These are phyloP conservation scores for Oehlia diaphana DNA, from an alignment of 192 early-diverging fungal genomes.

Conservation along the genomic window DNA sequence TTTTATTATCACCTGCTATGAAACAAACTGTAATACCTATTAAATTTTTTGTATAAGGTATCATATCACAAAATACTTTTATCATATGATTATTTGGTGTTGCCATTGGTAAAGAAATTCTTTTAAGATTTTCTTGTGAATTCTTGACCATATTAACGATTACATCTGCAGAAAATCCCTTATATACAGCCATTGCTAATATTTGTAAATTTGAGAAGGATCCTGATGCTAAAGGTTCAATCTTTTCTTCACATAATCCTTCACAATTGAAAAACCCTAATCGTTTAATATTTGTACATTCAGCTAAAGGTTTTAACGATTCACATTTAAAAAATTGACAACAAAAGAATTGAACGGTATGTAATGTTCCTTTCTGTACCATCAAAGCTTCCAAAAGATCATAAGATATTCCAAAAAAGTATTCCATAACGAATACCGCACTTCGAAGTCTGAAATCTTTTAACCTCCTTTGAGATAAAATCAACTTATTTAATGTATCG, in stretches of 20 bases:
- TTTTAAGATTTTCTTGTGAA: neutral
- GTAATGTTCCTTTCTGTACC: neutral
- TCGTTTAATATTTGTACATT: neutral
- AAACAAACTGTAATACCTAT: constrained; percentile 7
- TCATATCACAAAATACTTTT: neutral
- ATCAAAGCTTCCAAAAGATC: neutral
- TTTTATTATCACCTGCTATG: neutral
- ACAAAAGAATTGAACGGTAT: constrained; percentile 5
- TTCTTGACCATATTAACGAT: neutral
- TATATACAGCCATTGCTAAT: neutral
- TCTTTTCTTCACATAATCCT: neutral
- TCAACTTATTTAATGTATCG: neutral
- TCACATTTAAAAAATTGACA: neutral
- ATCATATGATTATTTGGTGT: neutral
- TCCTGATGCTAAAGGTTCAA: neutral
- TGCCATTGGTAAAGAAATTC: neutral
- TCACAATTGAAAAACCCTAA: constrained; percentile 13
- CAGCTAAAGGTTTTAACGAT: neutral
- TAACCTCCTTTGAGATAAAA: neutral
- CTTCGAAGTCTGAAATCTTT: neutral
- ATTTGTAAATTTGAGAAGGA: neutral
- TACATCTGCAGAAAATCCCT: neutral
- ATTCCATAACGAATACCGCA: neutral
- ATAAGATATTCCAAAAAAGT: neutral
- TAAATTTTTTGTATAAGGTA: neutral